Percentiles rank a stretch among this genome's conserved stretches.
Evolutionary conservation across 2,329 filamentous ascomycete genomes (phyloP).

Genomic region (Aspergillus udagawae): DNA sequence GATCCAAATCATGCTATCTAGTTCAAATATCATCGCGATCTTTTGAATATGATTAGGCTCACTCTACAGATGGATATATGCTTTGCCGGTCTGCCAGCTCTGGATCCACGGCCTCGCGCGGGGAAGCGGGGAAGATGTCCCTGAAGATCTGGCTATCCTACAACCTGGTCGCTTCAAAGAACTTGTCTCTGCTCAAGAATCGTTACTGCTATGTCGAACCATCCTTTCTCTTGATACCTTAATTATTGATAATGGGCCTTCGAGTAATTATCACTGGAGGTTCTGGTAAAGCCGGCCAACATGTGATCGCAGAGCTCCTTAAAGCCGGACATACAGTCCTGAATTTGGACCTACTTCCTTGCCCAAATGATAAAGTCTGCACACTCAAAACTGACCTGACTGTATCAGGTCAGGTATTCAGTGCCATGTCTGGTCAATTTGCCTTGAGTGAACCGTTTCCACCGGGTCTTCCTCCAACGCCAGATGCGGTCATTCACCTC

Average conservation of each 20-base stretch:
- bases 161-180: not conserved
- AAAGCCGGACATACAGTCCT: conserved; percentile 50
- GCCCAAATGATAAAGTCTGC: conserved; percentile 46
- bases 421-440: conserved; percentile 55
- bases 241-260: conserved; percentile 26
- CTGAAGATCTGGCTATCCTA: not conserved
- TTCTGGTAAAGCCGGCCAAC: conserved; percentile 53
- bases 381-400: conserved; percentile 56
- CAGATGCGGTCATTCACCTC: conserved; percentile 62
- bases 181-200: not conserved
- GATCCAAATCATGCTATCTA: not conserved
- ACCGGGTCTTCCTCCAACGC: conserved; percentile 38
- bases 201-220: not conserved
- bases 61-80: not conserved
- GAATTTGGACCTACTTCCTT: conserved; percentile 52
- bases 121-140: not conserved
- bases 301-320: conserved; percentile 52
- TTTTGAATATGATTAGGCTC: not conserved
- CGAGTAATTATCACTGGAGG: conserved; percentile 54
- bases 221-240: not conserved
- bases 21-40: not conserved
- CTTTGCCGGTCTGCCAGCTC: not conserved
- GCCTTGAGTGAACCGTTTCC: conserved; percentile 41
- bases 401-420: conserved; percentile 54
- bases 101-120: not conserved